A percentile compares a stretch with the other conserved stretches of the same genome.
phyloP scores from a whole-genome alignment of 352 stramenopile species.

The Pythium volutum region DNA sequence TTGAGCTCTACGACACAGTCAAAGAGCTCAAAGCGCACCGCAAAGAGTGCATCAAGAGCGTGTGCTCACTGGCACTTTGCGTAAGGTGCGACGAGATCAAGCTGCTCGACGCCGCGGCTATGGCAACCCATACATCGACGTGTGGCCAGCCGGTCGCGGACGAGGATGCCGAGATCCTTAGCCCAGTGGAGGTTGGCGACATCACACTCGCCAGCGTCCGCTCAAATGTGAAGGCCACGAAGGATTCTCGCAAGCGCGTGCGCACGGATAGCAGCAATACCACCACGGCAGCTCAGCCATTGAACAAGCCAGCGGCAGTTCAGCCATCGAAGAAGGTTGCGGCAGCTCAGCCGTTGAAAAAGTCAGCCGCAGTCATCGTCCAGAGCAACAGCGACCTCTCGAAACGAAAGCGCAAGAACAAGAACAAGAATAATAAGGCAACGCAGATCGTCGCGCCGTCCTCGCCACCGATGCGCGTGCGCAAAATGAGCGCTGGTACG shows the following conservation, averaged over 20 bases:
- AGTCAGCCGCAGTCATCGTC: not conserved
- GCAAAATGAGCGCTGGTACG: constrained; percentile 70
- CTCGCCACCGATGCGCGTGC: constrained; percentile 10
- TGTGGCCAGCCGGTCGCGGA: constrained; percentile 29
- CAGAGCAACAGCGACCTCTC: not conserved
- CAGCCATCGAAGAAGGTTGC: no score
- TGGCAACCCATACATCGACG: constrained; percentile 40
- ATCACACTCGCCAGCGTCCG: constrained; percentile 5
- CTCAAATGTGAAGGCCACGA: not conserved
- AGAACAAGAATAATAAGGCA: constrained; percentile 14
- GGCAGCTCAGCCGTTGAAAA: not conserved
- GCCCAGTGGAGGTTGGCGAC: constrained; percentile 19
- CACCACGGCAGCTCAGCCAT: no score
- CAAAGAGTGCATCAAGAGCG: constrained; percentile 36
- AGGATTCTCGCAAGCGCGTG: not conserved
- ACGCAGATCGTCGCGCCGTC: not conserved
- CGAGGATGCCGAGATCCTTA: constrained; percentile 12
- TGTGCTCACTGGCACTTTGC: constrained; percentile 43
- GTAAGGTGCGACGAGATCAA: constrained; percentile 43
- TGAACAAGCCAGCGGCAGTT: not conserved
- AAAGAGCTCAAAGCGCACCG: constrained; percentile 47
- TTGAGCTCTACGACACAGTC: constrained; percentile 33
- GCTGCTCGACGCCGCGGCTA: constrained; percentile 36
- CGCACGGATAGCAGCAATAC: not conserved
- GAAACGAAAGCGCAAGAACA: constrained; percentile 20